Base-by-base conservation (phyloP, 2,329 filamentous ascomycete genomes). In the Chrysoporthe cubensis region DNA sequence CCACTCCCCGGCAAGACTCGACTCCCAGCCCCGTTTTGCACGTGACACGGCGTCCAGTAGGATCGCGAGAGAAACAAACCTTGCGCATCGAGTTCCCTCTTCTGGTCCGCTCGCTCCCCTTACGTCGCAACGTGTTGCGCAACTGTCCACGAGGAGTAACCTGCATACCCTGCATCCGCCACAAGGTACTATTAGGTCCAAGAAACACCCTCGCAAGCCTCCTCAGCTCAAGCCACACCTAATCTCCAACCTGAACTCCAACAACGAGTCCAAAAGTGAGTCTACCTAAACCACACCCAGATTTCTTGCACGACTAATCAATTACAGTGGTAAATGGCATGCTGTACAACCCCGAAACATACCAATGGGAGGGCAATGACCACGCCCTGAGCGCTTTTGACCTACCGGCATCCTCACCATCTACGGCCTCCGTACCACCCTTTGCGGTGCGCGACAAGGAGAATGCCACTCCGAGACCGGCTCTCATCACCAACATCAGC, bases 351-450 rank as follows among this genome's bases (percentile, higher is more conserved):
- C 93, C 96, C 7, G 83, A 86, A 40, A 91, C 92, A 9, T 96
- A 90, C 75, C 87, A 89, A 62, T 99, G 96, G 96, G 96, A 99
- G 83, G 96, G 96, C 64, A 99, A 99, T 74, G 96, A 99, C 77
- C 95, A 93, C 73, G 91, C 86, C 44, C 82, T 97, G 64, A 86
- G 87, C 71, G 88, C 89, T 4, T 99, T 99, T 78, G 94, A 97
- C 65, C 78, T 85, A 65, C 81, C 88, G 6, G 77, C 81, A 7
- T 82, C 86, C 1, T 85, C 86, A 1, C 86, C 87, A 1, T 85
- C 85, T 0, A 83, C 83, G 11, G 76, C 82, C 0, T 83, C 83
- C 2, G 74, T 84, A 16, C 77, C 79, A 0, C 78, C 80, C 34
- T 78, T 81, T 56, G 73, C 78, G 52, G 71, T 79, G 18, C 83